These are phyloP conservation scores for Fusarium brachygibbosum DNA, from an alignment of 2,329 filamentous ascomycete species.

Conservation along the genomic window DNA sequence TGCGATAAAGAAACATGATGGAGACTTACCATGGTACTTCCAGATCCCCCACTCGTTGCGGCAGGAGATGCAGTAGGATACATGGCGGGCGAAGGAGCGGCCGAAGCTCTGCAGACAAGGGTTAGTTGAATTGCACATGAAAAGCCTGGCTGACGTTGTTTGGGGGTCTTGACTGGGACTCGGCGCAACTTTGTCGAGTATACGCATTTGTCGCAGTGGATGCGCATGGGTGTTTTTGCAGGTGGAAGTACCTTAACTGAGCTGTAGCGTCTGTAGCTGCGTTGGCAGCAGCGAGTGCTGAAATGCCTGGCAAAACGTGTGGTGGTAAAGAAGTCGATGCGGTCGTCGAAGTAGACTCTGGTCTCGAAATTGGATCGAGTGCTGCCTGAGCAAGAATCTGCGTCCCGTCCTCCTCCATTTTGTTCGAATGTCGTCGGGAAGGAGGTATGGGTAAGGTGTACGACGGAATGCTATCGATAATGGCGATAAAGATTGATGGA, in stretches of 20 bases:
- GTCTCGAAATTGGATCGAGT: slow-evolving; percentile 64
- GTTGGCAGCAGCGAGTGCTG: slow-evolving; percentile 59
- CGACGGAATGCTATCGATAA: slow-evolving; percentile 10
- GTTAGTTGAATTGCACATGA: slow-evolving; percentile 37
- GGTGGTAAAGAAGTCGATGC: slow-evolving; percentile 59
- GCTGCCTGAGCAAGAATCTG: slow-evolving; percentile 57
- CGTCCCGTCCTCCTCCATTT: slow-evolving; percentile 62
- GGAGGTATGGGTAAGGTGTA: not conserved
- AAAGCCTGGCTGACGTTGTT: not conserved
- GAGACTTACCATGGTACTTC: slow-evolving; percentile 58
- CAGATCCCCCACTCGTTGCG: slow-evolving; percentile 57
- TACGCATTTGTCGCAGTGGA: slow-evolving; percentile 1
- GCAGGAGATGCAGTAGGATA: slow-evolving; percentile 55
- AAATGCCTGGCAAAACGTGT: slow-evolving; percentile 61
- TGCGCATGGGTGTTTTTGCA: not conserved
- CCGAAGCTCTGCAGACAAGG: slow-evolving; percentile 37
- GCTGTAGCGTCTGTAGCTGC: slow-evolving; percentile 58
- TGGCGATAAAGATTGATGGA: slow-evolving; percentile 10
- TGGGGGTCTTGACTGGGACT: not conserved
- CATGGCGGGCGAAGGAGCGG: slow-evolving; percentile 43
- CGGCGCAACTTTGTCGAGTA: slow-evolving; percentile 3
- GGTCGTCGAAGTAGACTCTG: slow-evolving; percentile 63
- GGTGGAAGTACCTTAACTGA: slow-evolving; percentile 61
- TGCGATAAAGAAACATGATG: slow-evolving; percentile 23
- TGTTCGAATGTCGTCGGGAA: not conserved